Conservation (phyloP, 2,329 filamentous ascomycete species). For the Plenodomus biglobosus region DNA sequence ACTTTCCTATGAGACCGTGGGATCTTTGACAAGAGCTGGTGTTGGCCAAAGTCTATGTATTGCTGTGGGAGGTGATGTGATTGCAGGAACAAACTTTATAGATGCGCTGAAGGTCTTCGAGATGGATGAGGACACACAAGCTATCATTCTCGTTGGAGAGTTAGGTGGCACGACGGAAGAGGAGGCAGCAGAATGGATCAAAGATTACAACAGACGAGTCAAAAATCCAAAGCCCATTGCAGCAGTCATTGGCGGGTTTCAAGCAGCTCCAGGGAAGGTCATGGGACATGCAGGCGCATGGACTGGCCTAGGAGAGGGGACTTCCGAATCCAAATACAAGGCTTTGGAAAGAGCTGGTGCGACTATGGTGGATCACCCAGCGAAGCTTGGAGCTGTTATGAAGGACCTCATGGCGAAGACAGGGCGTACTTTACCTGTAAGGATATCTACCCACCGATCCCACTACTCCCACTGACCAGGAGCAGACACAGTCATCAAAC, state of each 20-base stretch:
- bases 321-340: slow-evolving; percentile 65
- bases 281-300: slow-evolving; percentile 84
- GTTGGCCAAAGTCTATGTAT: slow-evolving; percentile 76
- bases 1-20: slow-evolving; percentile 77
- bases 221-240: slow-evolving; percentile 72
- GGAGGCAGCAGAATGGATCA: slow-evolving; percentile 73
- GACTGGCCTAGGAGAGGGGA: slow-evolving; percentile 65
- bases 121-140: slow-evolving; percentile 67
- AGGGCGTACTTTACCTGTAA: slow-evolving; percentile 46
- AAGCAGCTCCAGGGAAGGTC: slow-evolving; percentile 64
- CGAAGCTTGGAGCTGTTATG: slow-evolving; percentile 70
- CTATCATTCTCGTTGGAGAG: slow-evolving; percentile 72
- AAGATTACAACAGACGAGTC: slow-evolving; percentile 60
- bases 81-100: slow-evolving; percentile 72
- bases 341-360: slow-evolving; percentile 67
- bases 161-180: slow-evolving; percentile 70
- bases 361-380: slow-evolving; percentile 72
- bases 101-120: slow-evolving; percentile 70
- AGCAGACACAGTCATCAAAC: slow-evolving; percentile 39
- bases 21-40: slow-evolving; percentile 70
- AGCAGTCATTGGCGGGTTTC: slow-evolving; percentile 67
- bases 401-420: slow-evolving; percentile 58
- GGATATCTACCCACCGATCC: too few species aligned
- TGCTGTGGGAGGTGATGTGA: slow-evolving; percentile 74
- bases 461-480: slow-evolving; percentile 3